Base-by-base conservation (phyloP, 306 rosid genomes). In the Datisca glomerata region DNA sequence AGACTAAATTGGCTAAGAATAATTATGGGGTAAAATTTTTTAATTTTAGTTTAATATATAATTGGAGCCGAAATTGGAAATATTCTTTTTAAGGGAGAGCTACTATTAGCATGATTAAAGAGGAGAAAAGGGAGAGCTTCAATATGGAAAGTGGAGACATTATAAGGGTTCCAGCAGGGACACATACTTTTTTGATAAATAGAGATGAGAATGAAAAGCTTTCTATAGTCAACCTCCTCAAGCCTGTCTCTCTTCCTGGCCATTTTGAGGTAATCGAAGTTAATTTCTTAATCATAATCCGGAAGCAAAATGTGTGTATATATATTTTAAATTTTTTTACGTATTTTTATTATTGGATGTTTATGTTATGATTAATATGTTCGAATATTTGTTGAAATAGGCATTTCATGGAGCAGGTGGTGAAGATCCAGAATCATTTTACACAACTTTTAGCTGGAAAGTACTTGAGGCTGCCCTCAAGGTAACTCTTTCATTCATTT, bases 381-480 rank as follows among this genome's bases (percentile, higher is more conserved):
- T 8, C 29, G 24, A 29, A 45, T 41, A 35, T 17, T 11, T 47
- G 41, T 15, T 24, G 17, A n/a, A 5, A 46, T 50, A 84, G 92
- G 49, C 66, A 33, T 78, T 75, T 66, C 27, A 50, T 41, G 77
- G 41, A 4, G 36, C 69, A 2, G 78, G 78, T 8, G 80, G 76
- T n/a, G 27, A 58, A 65, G 44, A 73, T 23, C 77, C 75, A 6
- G 79, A 81, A 68, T 69, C 92, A 27, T 56, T 81, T 31, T 66
- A 67, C 71, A 50, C 31, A n/a, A 65, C 79, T 34, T 86, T 86
- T 64, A 68, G 86, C 59, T 58, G 71, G 61, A 57, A 70, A 23
- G 62, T 75, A n/a, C 83, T 84, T 11, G 55, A 76, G 48, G 71
- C 86, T 19, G 74, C 86, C 18, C 24, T 70, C 7, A 64, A 68